phyloP scores from a whole-genome alignment of 2,329 filamentous ascomycete species.

The Eutypa lata region DNA sequence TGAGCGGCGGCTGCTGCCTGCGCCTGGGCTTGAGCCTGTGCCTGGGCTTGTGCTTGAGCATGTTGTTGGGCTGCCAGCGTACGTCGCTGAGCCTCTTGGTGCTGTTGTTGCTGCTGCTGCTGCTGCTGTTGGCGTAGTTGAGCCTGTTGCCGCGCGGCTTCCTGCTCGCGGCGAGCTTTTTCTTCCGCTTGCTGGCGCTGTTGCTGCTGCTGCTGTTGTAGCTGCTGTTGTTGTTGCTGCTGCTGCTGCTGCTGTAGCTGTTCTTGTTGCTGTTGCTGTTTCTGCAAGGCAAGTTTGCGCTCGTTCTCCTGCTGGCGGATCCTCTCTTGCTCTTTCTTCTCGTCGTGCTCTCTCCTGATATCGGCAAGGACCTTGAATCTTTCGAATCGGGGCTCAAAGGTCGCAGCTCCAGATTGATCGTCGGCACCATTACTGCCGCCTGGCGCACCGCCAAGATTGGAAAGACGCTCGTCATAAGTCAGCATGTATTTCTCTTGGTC shows the following conservation, averaged over 20 bases:
- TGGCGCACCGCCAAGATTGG: conserved; percentile 55
- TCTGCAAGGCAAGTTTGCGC: conserved; percentile 46
- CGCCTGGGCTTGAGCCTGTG: conserved; percentile 23
- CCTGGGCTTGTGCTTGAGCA: conserved; percentile 26
- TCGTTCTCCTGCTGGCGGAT: conserved; percentile 61
- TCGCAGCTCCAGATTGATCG: conserved; percentile 63
- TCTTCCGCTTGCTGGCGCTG: conserved; percentile 33
- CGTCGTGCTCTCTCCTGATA: conserved; percentile 74
- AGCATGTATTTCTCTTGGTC: conserved; percentile 92
- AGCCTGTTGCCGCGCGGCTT: conserved; percentile 37
- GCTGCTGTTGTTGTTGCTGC: conserved; percentile 30
- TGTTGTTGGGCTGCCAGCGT: conserved; percentile 12
- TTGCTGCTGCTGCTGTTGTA: conserved; percentile 33
- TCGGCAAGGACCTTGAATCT: conserved; percentile 88
- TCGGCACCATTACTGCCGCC: conserved; percentile 60
- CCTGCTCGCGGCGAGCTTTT: conserved; percentile 12
- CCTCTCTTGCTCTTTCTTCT: conserved; percentile 75
- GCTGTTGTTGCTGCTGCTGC: conserved; percentile 28
- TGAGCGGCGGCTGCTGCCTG: conserved; percentile 30
- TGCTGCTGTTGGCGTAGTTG: conserved; percentile 41
- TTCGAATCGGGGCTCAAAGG: conserved; percentile 83
- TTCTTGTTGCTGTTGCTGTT: conserved; percentile 43
- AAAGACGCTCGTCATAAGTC: conserved; percentile 78
- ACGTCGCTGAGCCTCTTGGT: conserved; percentile 25
- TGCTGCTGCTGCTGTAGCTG: conserved; percentile 37